Base-by-base conservation (phyloP, 169 alveolate species). In the Cyclospora cayetanensis region DNA sequence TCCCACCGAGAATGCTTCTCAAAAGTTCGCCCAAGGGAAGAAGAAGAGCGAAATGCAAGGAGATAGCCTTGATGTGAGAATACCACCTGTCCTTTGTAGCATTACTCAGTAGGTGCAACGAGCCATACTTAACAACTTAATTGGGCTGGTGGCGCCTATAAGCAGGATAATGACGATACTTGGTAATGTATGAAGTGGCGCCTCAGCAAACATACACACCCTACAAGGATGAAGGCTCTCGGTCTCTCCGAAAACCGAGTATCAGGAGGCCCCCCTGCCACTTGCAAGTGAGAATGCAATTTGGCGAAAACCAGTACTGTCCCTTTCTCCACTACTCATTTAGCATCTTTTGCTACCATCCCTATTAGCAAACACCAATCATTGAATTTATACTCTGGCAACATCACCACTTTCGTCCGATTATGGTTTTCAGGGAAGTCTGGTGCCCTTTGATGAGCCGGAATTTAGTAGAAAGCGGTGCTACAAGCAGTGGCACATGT, bases 171-270 rank as follows among this genome's bases (percentile, higher is more conserved):
- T n/a, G n/a, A n/a, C n/a, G n/a, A n/a, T n/a, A n/a, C n/a, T n/a
- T n/a, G n/a, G n/a, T n/a, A n/a, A n/a, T n/a, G n/a, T n/a, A n/a
- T n/a, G n/a, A n/a, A n/a, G n/a, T n/a, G n/a, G n/a, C n/a, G 7
- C 25, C 52, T 43, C 89, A 79, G 89, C 74, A 52, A 46, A 79
- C 89, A n/a, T 79, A 72, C n/a, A 79, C 89, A 11, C 89, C 89
- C 1, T 52, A 39, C 3, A 79, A 22, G 34, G 89, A 46, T 50
- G 89, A 52, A 52, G 27, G 74, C 39, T 79, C 34, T 79, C 89
- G 74, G 34, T 35, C 55, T 27, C 39, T 63, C 52, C 74, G 89
- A 29, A 29, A 52, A 52, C n/a, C 37, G 29, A 27, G 27, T 9
- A 27, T 72, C 52, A 50, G 74, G 52, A 35, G 89, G 74, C 34